These are phyloP conservation scores for Stephanodiscus minutulus DNA, from an alignment of 108 stramenopile genomes.

Conservation along the genomic window DNA sequence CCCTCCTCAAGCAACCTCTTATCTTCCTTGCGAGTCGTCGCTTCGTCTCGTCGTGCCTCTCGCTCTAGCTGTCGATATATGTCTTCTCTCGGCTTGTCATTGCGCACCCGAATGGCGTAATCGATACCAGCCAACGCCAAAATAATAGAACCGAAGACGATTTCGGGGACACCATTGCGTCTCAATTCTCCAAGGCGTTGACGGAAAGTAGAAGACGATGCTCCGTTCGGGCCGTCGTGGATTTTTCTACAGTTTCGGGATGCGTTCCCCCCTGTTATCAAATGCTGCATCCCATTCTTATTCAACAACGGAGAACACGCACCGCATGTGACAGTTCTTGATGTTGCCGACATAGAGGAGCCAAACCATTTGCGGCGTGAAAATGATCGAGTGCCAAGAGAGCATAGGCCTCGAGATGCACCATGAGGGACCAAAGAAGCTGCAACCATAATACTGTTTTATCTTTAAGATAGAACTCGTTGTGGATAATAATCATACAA, in stretches of 20 bases:
- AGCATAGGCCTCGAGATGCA: not conserved
- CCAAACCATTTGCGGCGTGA: not conserved
- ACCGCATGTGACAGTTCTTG: not conserved
- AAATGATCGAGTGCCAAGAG: not conserved
- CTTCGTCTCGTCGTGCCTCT: conserved; percentile 30
- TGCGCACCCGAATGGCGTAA: conserved; percentile 33
- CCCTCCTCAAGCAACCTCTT: conserved; percentile 12
- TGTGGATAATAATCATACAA: too few species aligned
- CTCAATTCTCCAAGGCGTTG: conserved; percentile 28
- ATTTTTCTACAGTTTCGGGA: not conserved
- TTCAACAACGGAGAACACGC: not conserved
- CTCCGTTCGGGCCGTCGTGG: not conserved
- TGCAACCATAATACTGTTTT: too few species aligned
- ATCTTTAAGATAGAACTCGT: too few species aligned
- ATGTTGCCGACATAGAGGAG: not conserved
- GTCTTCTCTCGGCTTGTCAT: conserved; percentile 22
- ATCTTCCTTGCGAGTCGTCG: conserved; percentile 21
- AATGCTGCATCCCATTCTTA: not conserved
- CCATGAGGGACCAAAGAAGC: not conserved
- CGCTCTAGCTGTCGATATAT: conserved; percentile 29
- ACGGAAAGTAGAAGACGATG: conserved; percentile 15
- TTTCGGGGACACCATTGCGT: conserved; percentile 48
- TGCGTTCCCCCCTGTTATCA: not conserved
- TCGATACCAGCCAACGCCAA: conserved; percentile 38
- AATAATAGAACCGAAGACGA: conserved; percentile 29